A percentile compares a stretch with the other conserved stretches of the same genome.
Evolutionary conservation across 2,329 filamentous ascomycete species (phyloP).

Genomic region (Lachnum nothofagi): DNA sequence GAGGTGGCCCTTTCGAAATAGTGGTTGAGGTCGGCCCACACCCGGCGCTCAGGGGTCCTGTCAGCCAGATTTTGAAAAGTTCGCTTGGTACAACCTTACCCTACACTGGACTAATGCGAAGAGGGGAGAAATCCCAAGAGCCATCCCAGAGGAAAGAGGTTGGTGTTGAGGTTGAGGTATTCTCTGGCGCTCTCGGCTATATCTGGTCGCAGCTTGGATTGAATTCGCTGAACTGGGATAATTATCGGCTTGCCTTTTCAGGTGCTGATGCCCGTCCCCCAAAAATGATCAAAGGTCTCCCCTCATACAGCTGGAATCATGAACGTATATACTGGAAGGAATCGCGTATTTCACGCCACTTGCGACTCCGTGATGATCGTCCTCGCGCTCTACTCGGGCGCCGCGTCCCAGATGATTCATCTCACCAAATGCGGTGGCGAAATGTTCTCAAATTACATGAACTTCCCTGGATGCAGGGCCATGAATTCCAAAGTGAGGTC

Average conservation of each 20-base stretch:
- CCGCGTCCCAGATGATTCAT: neutral
- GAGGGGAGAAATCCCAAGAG: no score
- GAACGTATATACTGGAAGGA: constrained; percentile 16
- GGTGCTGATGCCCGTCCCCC: neutral
- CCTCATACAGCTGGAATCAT: constrained; percentile 21
- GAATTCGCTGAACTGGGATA: constrained; percentile 1
- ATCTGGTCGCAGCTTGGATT: no score
- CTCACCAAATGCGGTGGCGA: constrained; percentile 12
- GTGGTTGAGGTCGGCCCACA: no score
- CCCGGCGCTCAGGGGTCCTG: no score
- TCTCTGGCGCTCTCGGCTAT: no score
- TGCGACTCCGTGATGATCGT: constrained; percentile 6
- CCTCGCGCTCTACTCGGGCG: constrained; percentile 11
- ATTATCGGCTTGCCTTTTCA: neutral
- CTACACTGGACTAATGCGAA: no score
- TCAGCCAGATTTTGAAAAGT: no score
- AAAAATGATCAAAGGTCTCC: constrained; percentile 10
- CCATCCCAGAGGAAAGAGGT: no score
- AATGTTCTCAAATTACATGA: constrained; percentile 26
- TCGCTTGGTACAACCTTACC: no score
- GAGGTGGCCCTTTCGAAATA: no score
- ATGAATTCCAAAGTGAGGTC: constrained; percentile 34
- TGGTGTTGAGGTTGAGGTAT: no score
- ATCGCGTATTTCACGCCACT: constrained; percentile 10
- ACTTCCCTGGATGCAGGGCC: constrained; percentile 42